Evolutionary conservation across 495 filamentous ascomycete species (phyloP).

Genomic region (Tuber borchii): DNA sequence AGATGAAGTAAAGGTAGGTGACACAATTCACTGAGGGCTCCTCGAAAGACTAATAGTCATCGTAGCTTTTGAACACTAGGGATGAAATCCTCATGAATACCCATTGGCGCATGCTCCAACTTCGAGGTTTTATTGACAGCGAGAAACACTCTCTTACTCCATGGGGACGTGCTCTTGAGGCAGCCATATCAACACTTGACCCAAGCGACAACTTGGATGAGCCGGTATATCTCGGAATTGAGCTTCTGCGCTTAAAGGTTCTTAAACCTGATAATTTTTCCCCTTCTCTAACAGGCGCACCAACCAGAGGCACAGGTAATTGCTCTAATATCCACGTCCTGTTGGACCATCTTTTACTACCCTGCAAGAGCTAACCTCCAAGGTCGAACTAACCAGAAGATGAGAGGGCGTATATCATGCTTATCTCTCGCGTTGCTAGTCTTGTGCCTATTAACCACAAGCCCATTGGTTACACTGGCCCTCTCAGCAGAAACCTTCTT

Average conservation of each 20-base stretch:
- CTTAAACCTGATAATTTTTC: constrained; percentile 59
- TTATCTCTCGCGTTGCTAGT: constrained; percentile 78
- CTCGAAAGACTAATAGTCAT: constrained; percentile 35
- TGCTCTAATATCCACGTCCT: constrained; percentile 17
- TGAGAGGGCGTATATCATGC: constrained; percentile 63
- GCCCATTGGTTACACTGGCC: constrained; percentile 85
- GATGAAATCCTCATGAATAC: constrained; percentile 71
- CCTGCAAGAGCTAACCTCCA: constrained; percentile 12
- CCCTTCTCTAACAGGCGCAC: constrained; percentile 54
- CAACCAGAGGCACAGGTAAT: constrained; percentile 55
- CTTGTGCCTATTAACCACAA: constrained; percentile 75
- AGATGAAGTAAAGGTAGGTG: constrained; percentile 44
- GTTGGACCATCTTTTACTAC: neutral
- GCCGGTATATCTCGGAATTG: constrained; percentile 67
- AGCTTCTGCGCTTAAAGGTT: constrained; percentile 67
- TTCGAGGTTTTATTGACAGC: constrained; percentile 71
- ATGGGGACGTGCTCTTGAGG: constrained; percentile 75
- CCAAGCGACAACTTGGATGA: constrained; percentile 55
- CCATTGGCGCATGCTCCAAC: constrained; percentile 79
- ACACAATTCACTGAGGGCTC: neutral
- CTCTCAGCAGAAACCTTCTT: constrained; percentile 80
- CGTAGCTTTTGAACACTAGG: constrained; percentile 51
- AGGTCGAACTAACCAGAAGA: constrained; percentile 45
- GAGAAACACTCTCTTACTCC: constrained; percentile 69
- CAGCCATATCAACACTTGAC: constrained; percentile 58